A percentile compares a stretch with the other conserved stretches of the same genome.
Evolutionary conservation across 495 filamentous ascomycete species (phyloP).

Genomic region (Trichocladium antarcticum): DNA sequence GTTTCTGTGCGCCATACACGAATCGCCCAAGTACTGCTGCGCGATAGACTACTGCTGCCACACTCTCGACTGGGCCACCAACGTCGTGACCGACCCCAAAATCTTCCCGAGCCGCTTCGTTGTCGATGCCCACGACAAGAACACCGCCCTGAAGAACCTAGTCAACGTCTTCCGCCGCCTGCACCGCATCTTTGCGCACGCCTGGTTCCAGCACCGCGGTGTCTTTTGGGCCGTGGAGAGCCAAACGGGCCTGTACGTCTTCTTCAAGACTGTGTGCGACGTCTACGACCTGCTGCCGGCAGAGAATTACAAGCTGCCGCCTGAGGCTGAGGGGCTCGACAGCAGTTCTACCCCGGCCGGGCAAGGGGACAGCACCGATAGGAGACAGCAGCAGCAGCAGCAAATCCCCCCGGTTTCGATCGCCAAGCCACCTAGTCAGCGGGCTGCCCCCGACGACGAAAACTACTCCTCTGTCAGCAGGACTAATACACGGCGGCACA

Average conservation of each 20-base stretch:
- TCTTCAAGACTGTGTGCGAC: slow-evolving; percentile 96
- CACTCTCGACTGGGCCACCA: slow-evolving; percentile 92
- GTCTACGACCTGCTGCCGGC: slow-evolving; percentile 75
- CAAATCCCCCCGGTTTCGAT: slow-evolving; percentile 25
- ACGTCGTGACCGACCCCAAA: slow-evolving; percentile 78
- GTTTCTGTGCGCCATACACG: slow-evolving; percentile 95
- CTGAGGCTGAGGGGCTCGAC: slow-evolving; percentile 76
- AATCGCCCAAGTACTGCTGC: slow-evolving; percentile 87
- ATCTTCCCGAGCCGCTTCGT: slow-evolving; percentile 84
- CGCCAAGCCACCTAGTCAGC: slow-evolving; percentile 39
- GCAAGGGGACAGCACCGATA: slow-evolving; percentile 10
- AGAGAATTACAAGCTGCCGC: slow-evolving; percentile 90
- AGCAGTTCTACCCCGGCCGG: slow-evolving; percentile 18
- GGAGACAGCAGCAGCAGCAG: slow-evolving; percentile 26
- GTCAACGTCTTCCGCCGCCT: slow-evolving; percentile 89
- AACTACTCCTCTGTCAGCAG: slow-evolving; percentile 31
- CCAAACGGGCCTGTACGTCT: slow-evolving; percentile 75
- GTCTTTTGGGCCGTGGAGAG: slow-evolving; percentile 96
- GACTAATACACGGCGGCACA: slow-evolving; percentile 62
- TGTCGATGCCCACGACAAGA: slow-evolving; percentile 49
- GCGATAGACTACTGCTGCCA: slow-evolving; percentile 99
- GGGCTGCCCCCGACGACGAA: slow-evolving; percentile 33
- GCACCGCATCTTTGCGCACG: slow-evolving; percentile 95
- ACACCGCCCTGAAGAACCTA: slow-evolving; percentile 64
- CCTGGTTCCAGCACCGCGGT: slow-evolving; percentile 92